These are phyloP conservation scores for Lepraria neglecta DNA, from an alignment of 495 filamentous ascomycete species.

Conservation along the genomic window DNA sequence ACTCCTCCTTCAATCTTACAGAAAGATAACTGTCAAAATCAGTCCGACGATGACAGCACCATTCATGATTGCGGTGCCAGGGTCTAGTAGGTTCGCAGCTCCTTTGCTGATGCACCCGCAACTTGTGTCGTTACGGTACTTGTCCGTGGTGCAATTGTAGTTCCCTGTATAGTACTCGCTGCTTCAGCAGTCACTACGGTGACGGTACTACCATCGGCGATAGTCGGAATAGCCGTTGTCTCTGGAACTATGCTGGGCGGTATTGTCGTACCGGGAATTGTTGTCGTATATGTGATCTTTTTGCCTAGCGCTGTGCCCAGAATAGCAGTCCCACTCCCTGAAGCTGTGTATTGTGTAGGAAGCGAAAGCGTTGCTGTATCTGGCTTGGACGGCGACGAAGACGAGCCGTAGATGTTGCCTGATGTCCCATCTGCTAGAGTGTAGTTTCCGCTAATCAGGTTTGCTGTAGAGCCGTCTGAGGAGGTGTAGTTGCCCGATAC, in stretches of 20 bases:
- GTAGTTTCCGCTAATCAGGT: slow-evolving; percentile 36
- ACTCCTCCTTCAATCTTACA: neutral
- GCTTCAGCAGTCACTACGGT: slow-evolving; percentile 11
- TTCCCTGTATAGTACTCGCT: slow-evolving; percentile 20
- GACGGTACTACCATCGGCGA: slow-evolving; percentile 7
- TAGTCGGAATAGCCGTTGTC: slow-evolving; percentile 12
- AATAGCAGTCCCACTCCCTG: slow-evolving; percentile 35
- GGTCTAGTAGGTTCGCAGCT: neutral
- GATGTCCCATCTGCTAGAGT: slow-evolving; percentile 30
- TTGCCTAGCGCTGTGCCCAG: slow-evolving; percentile 32
- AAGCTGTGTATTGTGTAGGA: slow-evolving; percentile 35
- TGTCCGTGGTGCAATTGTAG: slow-evolving; percentile 15
- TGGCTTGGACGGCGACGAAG: slow-evolving; percentile 33
- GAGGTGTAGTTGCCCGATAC: slow-evolving; percentile 33
- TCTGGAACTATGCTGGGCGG: slow-evolving; percentile 17
- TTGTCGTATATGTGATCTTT: slow-evolving; percentile 23
- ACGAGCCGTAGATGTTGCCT: slow-evolving; percentile 36
- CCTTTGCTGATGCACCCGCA: slow-evolving; percentile 17
- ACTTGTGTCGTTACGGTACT: slow-evolving; percentile 21
- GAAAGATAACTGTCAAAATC: neutral
- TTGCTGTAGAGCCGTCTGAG: slow-evolving; percentile 29
- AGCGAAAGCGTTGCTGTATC: slow-evolving; percentile 36
- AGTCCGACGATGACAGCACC: neutral
- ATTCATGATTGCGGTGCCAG: neutral
- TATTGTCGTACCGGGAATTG: slow-evolving; percentile 22